Percentiles rank a stretch among this genome's conserved stretches.
Evolutionary conservation across 1,284 basidiomycete species (phyloP).

Genomic region (Cryptococcus amylolentus): DNA sequence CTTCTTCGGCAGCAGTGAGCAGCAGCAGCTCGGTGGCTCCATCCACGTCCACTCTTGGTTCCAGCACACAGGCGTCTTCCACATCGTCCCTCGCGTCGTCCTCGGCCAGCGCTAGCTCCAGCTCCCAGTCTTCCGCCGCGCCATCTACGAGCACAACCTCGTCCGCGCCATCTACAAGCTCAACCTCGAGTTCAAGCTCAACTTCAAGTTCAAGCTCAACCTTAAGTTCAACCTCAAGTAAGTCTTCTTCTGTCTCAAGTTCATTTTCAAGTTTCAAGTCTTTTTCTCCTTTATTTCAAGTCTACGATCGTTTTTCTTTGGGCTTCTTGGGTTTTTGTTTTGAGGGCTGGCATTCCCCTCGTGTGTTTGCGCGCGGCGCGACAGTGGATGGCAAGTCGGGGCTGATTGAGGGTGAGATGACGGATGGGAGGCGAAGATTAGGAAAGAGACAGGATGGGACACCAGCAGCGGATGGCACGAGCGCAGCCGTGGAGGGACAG

Average conservation of each 20-base stretch:
- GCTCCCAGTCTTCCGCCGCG: background rate
- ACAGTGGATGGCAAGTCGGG: background rate
- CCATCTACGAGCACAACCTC: background rate
- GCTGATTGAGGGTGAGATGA: background rate
- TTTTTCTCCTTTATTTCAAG: background rate
- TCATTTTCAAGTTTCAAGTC: background rate
- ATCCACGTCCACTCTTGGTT: background rate
- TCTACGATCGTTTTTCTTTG: background rate
- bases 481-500: background rate
- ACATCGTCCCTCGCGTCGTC: too few relatives aligned
- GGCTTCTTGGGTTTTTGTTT: background rate
- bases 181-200: background rate
- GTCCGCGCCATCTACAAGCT: background rate
- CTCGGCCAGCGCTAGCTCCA: too few relatives aligned
- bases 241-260: background rate
- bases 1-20: background rate
- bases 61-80: background rate
- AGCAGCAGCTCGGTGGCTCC: background rate
- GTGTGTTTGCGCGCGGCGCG: constrained; percentile 6
- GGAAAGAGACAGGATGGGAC: background rate
- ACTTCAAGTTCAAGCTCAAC: background rate
- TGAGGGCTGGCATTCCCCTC: background rate
- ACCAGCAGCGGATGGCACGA: background rate
- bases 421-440: background rate
- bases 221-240: background rate